Evolutionary conservation across 2,329 filamentous ascomycete genomes (phyloP).

Genomic region (Diatrype stigma): DNA sequence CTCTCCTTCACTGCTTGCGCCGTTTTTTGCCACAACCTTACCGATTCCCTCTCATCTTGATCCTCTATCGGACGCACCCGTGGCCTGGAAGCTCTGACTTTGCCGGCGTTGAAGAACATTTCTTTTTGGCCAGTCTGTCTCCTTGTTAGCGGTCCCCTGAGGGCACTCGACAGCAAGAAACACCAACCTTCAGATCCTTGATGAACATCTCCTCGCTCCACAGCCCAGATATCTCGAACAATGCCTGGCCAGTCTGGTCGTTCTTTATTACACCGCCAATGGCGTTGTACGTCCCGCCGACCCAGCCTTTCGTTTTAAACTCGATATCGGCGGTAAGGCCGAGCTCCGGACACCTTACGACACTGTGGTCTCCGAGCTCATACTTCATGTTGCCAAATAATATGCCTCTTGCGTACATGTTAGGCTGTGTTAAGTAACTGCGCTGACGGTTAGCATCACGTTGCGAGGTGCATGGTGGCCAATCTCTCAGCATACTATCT

Average conservation of each 20-base stretch:
- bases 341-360: slow-evolving; percentile 84
- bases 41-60: slow-evolving; percentile 86
- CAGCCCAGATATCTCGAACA: slow-evolving; percentile 88
- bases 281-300: slow-evolving; percentile 92
- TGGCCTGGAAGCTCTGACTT: slow-evolving; percentile 72
- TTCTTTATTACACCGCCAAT: slow-evolving; percentile 90
- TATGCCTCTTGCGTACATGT: slow-evolving; percentile 98
- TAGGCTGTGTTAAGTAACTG: slow-evolving; percentile 90
- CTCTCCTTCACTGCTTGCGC: slow-evolving; percentile 75
- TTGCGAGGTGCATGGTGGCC: not conserved
- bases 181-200: slow-evolving; percentile 69
- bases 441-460: slow-evolving; percentile 10
- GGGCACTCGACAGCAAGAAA: not conserved
- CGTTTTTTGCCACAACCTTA: slow-evolving; percentile 79
- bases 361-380: slow-evolving; percentile 93
- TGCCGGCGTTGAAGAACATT: slow-evolving; percentile 81
- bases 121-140: slow-evolving; percentile 80
- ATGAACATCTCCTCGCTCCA: slow-evolving; percentile 97
- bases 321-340: slow-evolving; percentile 87
- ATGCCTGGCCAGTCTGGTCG: slow-evolving; percentile 75
- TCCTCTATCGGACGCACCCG: slow-evolving; percentile 73
- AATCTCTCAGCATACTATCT: slow-evolving; percentile 66
- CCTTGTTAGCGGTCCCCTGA: slow-evolving; percentile 9
- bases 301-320: slow-evolving; percentile 98
- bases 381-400: slow-evolving; percentile 99